Evolutionary conservation across 1,139 yeast genomes (phyloP).

Genomic region (Groenewaldozyma auringiensis): DNA sequence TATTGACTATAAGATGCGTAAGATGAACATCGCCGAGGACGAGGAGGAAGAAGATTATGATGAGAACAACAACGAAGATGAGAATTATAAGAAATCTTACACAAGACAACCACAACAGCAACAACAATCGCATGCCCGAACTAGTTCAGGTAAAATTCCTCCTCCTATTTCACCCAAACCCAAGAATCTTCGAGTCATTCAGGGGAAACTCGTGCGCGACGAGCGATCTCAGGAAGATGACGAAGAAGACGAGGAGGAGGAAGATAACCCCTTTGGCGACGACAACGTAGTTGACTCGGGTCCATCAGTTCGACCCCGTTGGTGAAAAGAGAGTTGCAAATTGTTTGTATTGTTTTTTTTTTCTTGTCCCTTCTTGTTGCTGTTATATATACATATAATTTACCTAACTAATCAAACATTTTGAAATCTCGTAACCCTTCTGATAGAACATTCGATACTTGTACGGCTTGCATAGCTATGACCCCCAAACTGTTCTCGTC

Average conservation of each 20-base stretch:
- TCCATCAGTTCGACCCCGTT: neutral
- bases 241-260: slow-evolving; percentile 22
- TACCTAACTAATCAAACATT: slow-evolving; percentile 1
- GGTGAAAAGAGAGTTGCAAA: too few species aligned
- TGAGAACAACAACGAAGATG: slow-evolving; percentile 17
- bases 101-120: neutral
- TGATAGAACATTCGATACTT: neutral
- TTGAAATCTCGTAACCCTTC: neutral
- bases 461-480: neutral
- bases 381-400: too few species aligned
- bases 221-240: neutral
- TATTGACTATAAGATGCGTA: slow-evolving; percentile 15
- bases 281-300: slow-evolving; percentile 27
- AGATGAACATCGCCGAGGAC: slow-evolving; percentile 14
- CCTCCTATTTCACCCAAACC: slow-evolving; percentile 30
- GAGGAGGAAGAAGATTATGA: slow-evolving; percentile 16
- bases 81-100: slow-evolving; percentile 16
- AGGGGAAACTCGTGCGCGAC: slow-evolving; percentile 1
- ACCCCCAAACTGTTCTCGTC: neutral
- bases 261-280: slow-evolving; percentile 68
- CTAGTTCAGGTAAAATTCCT: slow-evolving; percentile 22
- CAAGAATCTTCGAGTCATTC: slow-evolving; percentile 14
- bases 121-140: slow-evolving; percentile 12
- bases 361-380: too few species aligned
- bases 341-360: too few species aligned